These are phyloP conservation scores for Geosmithia morbida DNA, from an alignment of 2,329 filamentous ascomycete species.

Conservation along the genomic window DNA sequence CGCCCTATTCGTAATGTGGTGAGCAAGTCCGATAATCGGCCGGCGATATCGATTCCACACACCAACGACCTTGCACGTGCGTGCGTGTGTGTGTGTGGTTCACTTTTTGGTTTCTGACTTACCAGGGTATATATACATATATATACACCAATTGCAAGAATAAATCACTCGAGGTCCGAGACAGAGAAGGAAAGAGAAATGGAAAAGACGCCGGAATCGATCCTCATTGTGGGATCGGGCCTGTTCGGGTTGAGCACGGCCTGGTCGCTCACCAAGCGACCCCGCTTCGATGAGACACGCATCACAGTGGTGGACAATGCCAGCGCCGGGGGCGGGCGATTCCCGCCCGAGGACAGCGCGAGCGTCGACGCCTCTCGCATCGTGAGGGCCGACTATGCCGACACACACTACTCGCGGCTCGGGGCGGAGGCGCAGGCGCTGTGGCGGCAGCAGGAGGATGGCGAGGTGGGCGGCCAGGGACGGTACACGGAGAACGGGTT, in stretches of 20 bases:
- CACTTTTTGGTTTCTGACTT: too few relatives aligned
- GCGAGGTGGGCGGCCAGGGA: constrained; percentile 44
- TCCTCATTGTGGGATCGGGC: constrained; percentile 57
- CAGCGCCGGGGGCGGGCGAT: constrained; percentile 25
- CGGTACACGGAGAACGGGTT: constrained; percentile 61
- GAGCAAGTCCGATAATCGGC: too few relatives aligned
- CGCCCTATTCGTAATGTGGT: too few relatives aligned
- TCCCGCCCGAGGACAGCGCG: constrained; percentile 44
- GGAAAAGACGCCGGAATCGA: constrained; percentile 25
- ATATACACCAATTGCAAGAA: background rate
- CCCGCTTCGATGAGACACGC: constrained; percentile 32
- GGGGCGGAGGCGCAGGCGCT: constrained; percentile 53
- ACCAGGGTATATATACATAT: too few relatives aligned
- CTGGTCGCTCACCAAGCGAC: constrained; percentile 50
- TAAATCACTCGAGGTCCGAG: background rate
- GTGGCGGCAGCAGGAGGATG: constrained; percentile 47
- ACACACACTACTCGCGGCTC: constrained; percentile 61
- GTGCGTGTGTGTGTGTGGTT: too few relatives aligned
- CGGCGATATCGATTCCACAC: too few relatives aligned
- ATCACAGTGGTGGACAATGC: constrained; percentile 48
- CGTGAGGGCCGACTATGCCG: constrained; percentile 64
- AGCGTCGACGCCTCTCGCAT: constrained; percentile 51
- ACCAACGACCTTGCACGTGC: too few relatives aligned
- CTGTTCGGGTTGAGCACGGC: constrained; percentile 50
- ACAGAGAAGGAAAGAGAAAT: constrained; percentile 5